These are phyloP conservation scores for Quambalaria eucalypti DNA, from an alignment of 1,284 basidiomycete genomes.

Conservation along the genomic window DNA sequence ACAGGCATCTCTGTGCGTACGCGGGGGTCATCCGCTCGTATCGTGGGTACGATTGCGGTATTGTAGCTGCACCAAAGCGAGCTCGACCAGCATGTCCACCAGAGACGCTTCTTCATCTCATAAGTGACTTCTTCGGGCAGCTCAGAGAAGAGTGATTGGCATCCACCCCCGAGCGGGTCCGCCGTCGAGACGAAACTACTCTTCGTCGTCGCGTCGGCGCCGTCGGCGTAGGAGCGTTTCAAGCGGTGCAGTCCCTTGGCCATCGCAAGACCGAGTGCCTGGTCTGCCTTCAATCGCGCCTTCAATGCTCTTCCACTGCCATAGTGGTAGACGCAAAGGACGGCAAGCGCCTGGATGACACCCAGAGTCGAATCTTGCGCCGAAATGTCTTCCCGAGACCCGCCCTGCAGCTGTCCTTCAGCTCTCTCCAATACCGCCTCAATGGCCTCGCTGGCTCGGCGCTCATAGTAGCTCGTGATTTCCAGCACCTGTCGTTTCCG, in stretches of 20 bases:
- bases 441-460: slow-evolving; percentile 28
- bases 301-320: slow-evolving; percentile 37
- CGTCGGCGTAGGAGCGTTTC: neutral
- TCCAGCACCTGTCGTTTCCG: slow-evolving; percentile 22
- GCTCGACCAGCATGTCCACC: slow-evolving; percentile 34
- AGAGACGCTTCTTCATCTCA: slow-evolving; percentile 38
- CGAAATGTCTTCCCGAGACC: slow-evolving; percentile 13
- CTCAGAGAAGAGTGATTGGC: slow-evolving; percentile 1
- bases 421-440: slow-evolving; percentile 24
- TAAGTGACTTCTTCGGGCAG: slow-evolving; percentile 15
- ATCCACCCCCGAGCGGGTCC: neutral
- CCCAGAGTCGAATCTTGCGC: slow-evolving; percentile 24
- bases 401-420: neutral
- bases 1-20: slow-evolving; percentile 32
- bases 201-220: neutral
- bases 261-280: slow-evolving; percentile 39
- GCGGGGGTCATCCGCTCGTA: slow-evolving; percentile 39
- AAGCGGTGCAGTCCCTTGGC: slow-evolving; percentile 35
- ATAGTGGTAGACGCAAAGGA: slow-evolving; percentile 33
- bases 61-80: slow-evolving; percentile 19
- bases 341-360: slow-evolving; percentile 31
- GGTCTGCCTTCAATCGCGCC: slow-evolving; percentile 36
- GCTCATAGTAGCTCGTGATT: slow-evolving; percentile 20
- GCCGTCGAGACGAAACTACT: neutral
- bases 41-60: slow-evolving; percentile 32